Evolutionary conservation across 495 filamentous ascomycete genomes (phyloP), one percentile per base, ranked within the genome.

Genomic region (Ascobolus immersus): DNA sequence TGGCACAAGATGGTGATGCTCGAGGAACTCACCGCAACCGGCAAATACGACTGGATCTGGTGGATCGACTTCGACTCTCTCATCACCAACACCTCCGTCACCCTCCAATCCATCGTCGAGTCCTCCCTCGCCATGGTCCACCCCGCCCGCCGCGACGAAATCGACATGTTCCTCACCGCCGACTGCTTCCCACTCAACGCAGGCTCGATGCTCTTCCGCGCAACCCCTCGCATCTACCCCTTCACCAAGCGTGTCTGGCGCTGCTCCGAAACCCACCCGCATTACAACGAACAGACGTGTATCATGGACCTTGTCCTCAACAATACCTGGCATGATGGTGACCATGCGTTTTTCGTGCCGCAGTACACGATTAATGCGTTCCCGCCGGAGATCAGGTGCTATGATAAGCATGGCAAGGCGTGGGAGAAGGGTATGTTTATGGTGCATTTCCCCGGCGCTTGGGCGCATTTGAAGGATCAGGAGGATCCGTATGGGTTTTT

Each of bases 381-480:
- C 32, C 50, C 50, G 2, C 11, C 33, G 20, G 50, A 52, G 34
- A 44, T 52, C 21, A 28, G 30, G 2, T 52, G 50, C 26, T 51
- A 22, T 30, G 50, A 52, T 33, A 35, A 45, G 23, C 9, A 32
- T n/a, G 8, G 34, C 0, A 17, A 34, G 15, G 39, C 9, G 11
- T 52, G 50, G 50, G 32, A 43, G 15, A 37, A 22, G 5, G 48
- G 48, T 2, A 31, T 26, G 7, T 51, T 52, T 23, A 37, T 49
- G 26, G 21, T 52, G 9, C 50, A 52, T 34, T 50, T 52, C 28
- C 43, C 50, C 1, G 50, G 50, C 15, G 50, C 50, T 14, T 52
- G 50, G 50, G 50, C 50, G 10, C 50, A 52, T 38, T 32, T 52
- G 10, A n/a, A n/a, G n/a, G n/a, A n/a, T n/a, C n/a, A n/a, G n/a